A percentile compares a stretch with the other conserved stretches of the same genome.
These are phyloP conservation scores for Lentinula edodes DNA, from an alignment of 768 basidiomycete species.

Conservation along the genomic window DNA sequence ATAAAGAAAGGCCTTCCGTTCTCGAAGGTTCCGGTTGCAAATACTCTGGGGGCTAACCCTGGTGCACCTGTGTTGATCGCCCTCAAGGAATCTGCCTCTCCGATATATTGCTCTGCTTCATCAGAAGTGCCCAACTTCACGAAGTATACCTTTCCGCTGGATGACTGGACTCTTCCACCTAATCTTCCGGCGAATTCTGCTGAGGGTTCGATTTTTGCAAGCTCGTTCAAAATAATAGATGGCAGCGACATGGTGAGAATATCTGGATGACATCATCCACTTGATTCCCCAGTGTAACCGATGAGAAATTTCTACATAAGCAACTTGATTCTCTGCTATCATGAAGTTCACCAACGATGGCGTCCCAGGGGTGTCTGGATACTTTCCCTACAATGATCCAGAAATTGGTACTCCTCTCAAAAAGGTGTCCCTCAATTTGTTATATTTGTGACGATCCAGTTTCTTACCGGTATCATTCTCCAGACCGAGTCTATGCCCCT, in stretches of 20 bases:
- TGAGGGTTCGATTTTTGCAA: constrained; percentile 44
- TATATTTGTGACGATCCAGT: neutral
- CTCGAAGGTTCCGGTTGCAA: constrained; percentile 40
- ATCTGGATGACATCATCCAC: neutral
- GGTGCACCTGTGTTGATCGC: constrained; percentile 63
- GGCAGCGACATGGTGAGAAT: constrained; percentile 16
- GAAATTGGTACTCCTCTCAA: constrained; percentile 35
- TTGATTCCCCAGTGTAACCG: no score
- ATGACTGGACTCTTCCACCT: constrained; percentile 45
- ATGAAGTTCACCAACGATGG: constrained; percentile 35
- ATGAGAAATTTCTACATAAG: neutral
- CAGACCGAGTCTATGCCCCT: constrained; percentile 48
- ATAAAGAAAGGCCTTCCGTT: constrained; percentile 57
- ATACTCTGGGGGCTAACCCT: constrained; percentile 53
- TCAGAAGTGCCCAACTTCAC: constrained; percentile 48
- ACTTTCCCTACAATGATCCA: constrained; percentile 57
- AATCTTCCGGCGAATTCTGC: constrained; percentile 39
- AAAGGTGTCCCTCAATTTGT: neutral
- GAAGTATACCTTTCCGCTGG: constrained; percentile 54
- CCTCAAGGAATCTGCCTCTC: constrained; percentile 65
- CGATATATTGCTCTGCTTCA: constrained; percentile 61
- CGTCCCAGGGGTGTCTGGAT: constrained; percentile 47
- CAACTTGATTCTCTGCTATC: neutral
- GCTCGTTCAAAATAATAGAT: constrained; percentile 32
- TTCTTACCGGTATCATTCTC: no score